Percentiles rank a stretch among this genome's conserved stretches.
Evolutionary conservation across 2,329 filamentous ascomycete genomes (phyloP).

Genomic region (Ceratocystis lukuohia): DNA sequence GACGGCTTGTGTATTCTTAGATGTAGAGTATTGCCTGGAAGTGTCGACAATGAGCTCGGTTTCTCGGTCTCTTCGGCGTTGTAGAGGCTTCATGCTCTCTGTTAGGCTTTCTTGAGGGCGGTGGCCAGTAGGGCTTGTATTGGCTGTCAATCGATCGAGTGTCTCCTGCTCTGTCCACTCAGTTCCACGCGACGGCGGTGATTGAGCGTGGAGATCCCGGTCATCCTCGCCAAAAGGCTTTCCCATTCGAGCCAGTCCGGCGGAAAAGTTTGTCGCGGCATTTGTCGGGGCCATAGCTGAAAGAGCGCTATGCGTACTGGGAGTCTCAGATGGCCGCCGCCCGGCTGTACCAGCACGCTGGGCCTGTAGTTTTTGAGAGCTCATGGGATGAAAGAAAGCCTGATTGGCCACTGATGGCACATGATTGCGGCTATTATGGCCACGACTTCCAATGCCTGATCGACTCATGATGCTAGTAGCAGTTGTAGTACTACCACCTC

Average conservation of each 20-base stretch:
- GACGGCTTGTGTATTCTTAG: slow-evolving; percentile 22
- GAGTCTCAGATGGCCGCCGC: slow-evolving; percentile 13
- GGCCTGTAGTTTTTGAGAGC: slow-evolving; percentile 83
- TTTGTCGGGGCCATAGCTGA: slow-evolving; percentile 5
- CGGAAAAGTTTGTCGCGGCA: slow-evolving; percentile 14
- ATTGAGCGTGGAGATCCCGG: slow-evolving; percentile 36
- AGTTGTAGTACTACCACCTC: slow-evolving; percentile 14
- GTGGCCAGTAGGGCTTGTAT: slow-evolving; percentile 57
- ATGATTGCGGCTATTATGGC: slow-evolving; percentile 57
- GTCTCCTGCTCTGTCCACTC: slow-evolving; percentile 65
- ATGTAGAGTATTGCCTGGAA: slow-evolving; percentile 40
- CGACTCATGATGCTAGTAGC: slow-evolving; percentile 8
- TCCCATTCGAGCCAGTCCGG: slow-evolving; percentile 14
- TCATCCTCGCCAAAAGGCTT: slow-evolving; percentile 30
- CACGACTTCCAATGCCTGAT: slow-evolving; percentile 11
- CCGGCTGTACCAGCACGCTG: slow-evolving; percentile 43
- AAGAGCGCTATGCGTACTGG: slow-evolving; percentile 14
- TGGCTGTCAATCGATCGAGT: slow-evolving; percentile 56
- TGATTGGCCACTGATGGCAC: slow-evolving; percentile 79
- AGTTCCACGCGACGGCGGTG: slow-evolving; percentile 61
- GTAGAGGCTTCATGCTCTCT: slow-evolving; percentile 68
- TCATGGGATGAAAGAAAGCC: slow-evolving; percentile 94
- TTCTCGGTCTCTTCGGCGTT: slow-evolving; percentile 28
- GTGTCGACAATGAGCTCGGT: slow-evolving; percentile 44
- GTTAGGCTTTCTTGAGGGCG: slow-evolving; percentile 48